phyloP scores from a whole-genome alignment of 306 rosid genomes.

The Spatholobus suberectus region DNA sequence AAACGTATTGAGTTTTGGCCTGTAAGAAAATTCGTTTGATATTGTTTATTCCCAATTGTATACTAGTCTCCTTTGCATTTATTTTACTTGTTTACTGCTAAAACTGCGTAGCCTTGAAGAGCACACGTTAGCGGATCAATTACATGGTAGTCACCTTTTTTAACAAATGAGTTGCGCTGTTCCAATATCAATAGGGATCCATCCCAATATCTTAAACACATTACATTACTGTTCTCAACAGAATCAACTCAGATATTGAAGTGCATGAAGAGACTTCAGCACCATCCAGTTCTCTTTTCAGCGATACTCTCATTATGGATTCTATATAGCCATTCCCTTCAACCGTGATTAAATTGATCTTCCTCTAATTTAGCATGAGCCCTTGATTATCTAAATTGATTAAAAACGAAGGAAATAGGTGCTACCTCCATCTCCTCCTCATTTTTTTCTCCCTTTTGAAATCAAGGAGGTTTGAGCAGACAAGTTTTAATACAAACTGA shows the following conservation, averaged over 20 bases:
- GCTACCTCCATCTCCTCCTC: background rate
- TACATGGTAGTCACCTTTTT: background rate
- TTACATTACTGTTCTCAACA: background rate
- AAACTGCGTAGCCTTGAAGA: too few relatives aligned
- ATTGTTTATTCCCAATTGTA: too few relatives aligned
- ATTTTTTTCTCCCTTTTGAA: background rate
- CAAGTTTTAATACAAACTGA: background rate
- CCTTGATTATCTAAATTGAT: background rate
- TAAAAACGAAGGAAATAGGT: background rate
- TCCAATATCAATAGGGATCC: background rate
- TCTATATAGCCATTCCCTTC: background rate
- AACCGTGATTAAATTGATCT: background rate
- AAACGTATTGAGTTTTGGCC: too few relatives aligned
- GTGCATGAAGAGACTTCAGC: constrained; percentile 18
- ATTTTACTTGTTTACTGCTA: too few relatives aligned
- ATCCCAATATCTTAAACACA: background rate
- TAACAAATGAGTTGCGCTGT: background rate
- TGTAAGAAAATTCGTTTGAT: too few relatives aligned
- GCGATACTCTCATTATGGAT: background rate
- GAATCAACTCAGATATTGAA: background rate
- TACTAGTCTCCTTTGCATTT: too few relatives aligned
- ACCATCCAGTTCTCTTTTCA: too few relatives aligned
- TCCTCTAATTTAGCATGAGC: background rate
- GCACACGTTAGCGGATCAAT: background rate
- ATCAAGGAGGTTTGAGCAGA: background rate